These are phyloP conservation scores for Biscogniauxia marginata DNA, from an alignment of 2,329 filamentous ascomycete genomes.

Conservation along the genomic window DNA sequence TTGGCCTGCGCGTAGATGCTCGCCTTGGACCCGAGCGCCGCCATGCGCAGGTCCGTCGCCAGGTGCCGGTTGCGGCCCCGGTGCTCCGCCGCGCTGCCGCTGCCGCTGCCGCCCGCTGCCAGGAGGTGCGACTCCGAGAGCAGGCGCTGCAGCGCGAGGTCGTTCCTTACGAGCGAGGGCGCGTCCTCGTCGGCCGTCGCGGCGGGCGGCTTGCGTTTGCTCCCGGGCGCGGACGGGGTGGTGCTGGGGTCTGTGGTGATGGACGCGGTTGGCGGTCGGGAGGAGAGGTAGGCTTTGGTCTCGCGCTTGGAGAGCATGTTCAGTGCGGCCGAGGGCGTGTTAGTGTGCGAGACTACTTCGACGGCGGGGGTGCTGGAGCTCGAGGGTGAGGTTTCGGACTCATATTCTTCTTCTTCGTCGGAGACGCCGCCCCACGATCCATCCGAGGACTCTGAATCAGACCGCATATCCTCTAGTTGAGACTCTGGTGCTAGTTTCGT, in stretches of 20 bases:
- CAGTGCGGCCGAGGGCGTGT: conserved; percentile 34
- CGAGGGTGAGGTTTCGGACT: conserved; percentile 17
- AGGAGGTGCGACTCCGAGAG: conserved; percentile 67
- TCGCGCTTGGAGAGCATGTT: conserved; percentile 62
- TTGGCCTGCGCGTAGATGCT: conserved; percentile 76
- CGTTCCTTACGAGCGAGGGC: conserved; percentile 77
- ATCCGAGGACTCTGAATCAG: conserved; percentile 22
- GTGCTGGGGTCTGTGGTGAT: conserved; percentile 21
- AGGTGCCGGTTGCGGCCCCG: conserved; percentile 74
- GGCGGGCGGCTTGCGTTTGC: conserved; percentile 21
- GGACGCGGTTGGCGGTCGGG: conserved; percentile 45
- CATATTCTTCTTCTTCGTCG: conserved; percentile 40
- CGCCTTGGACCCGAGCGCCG: conserved; percentile 73
- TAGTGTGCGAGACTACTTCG: conserved; percentile 63
- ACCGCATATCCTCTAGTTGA: conserved; percentile 36
- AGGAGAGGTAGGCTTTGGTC: conserved; percentile 68
- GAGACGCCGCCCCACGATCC: conserved; percentile 63
- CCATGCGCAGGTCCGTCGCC: conserved; percentile 80
- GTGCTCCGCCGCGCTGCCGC: conserved; percentile 35
- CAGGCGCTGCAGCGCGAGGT: conserved; percentile 86
- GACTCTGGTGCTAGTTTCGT: conserved; percentile 17
- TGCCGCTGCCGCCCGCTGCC: conserved; percentile 24
- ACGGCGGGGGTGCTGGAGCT: conserved; percentile 34
- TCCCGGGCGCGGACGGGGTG: conserved; percentile 26
- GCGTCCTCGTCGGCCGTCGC: conserved; percentile 53